Conservation (phyloP, 768 basidiomycete genomes). For the Cystobasidium ongulense region DNA sequence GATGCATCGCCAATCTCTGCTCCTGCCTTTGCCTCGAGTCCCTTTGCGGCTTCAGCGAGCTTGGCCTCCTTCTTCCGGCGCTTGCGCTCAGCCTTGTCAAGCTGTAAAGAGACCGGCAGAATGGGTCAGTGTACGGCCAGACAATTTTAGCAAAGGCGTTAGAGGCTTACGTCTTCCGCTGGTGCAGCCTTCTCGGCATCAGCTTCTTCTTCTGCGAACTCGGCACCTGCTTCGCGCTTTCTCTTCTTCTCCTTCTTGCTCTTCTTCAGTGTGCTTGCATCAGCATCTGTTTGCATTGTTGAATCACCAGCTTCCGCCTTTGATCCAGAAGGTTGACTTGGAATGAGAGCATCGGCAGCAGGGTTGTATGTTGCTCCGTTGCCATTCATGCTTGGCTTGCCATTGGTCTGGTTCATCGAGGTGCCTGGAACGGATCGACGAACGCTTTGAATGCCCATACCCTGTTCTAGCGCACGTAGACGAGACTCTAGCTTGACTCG, state of each 20-base stretch:
- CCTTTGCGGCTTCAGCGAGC: conserved; percentile 5
- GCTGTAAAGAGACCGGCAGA: neutral
- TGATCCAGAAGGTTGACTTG: conserved; percentile 64
- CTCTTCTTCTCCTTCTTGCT: conserved; percentile 35
- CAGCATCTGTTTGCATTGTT: conserved; percentile 1
- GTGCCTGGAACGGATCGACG: conserved; percentile 48
- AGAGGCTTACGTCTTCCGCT: conserved; percentile 27
- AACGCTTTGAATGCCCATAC: conserved; percentile 63
- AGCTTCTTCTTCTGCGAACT: conserved; percentile 28
- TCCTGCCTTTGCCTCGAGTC: neutral
- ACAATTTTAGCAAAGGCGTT: neutral
- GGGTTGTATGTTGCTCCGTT: conserved; percentile 72
- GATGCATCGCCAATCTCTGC: conserved; percentile 28
- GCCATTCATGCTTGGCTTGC: conserved; percentile 70
- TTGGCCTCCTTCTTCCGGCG: conserved; percentile 37
- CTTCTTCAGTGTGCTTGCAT: conserved; percentile 31
- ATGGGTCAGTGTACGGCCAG: neutral
- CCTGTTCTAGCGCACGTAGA: conserved; percentile 75
- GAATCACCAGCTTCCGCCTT: conserved; percentile 28
- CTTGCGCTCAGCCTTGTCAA: conserved; percentile 35
- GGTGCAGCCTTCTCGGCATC: conserved; percentile 14
- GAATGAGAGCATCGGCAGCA: conserved; percentile 69
- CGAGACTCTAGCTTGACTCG: conserved; percentile 92
- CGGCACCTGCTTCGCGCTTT: conserved; percentile 32
- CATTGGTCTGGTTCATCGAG: conserved; percentile 57